phyloP scores from a whole-genome alignment of 345 rosid genomes.

The Ricinus communis region DNA sequence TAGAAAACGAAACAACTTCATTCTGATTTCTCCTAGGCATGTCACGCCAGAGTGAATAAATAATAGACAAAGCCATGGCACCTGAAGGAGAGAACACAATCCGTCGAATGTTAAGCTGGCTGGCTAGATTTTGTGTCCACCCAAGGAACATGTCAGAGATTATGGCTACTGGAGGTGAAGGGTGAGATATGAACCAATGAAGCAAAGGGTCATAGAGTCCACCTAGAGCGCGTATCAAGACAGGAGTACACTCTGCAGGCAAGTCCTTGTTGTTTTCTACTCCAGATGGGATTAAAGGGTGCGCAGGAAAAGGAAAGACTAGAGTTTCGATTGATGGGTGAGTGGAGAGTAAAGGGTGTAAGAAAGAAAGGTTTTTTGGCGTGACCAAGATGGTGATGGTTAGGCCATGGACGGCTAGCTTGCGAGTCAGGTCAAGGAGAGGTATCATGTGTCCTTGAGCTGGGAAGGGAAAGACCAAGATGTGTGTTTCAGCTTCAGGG shows the following conservation, averaged over 20 bases:
- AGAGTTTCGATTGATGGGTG: constrained; percentile 35
- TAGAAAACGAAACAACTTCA: constrained; percentile 32
- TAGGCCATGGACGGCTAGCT: constrained; percentile 45
- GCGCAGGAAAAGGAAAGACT: constrained; percentile 30
- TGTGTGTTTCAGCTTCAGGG: constrained; percentile 38
- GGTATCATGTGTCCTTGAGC: constrained; percentile 67
- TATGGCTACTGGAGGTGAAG: constrained; percentile 54
- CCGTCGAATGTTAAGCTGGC: constrained; percentile 38
- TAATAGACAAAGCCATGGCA: constrained; percentile 34
- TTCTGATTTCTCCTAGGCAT: constrained; percentile 21
- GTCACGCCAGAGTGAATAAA: constrained; percentile 27
- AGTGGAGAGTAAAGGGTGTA: constrained; percentile 40
- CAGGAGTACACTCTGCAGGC: neutral
- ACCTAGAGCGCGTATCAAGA: constrained; percentile 27
- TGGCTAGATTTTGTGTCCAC: constrained; percentile 59
- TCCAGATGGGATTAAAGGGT: constrained; percentile 18
- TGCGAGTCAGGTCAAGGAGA: constrained; percentile 61
- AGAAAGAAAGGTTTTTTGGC: constrained; percentile 39
- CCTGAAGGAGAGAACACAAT: constrained; percentile 63
- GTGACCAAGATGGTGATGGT: constrained; percentile 48
- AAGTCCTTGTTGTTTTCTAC: constrained; percentile 10
- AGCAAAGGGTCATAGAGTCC: constrained; percentile 43
- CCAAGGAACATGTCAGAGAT: constrained; percentile 67
- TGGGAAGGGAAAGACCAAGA: constrained; percentile 58
- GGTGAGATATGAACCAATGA: constrained; percentile 44